A percentile compares a stretch with the other conserved stretches of the same genome.
Evolutionary conservation across 1,139 yeast genomes (phyloP).

Genomic region (Pichia sp.): DNA sequence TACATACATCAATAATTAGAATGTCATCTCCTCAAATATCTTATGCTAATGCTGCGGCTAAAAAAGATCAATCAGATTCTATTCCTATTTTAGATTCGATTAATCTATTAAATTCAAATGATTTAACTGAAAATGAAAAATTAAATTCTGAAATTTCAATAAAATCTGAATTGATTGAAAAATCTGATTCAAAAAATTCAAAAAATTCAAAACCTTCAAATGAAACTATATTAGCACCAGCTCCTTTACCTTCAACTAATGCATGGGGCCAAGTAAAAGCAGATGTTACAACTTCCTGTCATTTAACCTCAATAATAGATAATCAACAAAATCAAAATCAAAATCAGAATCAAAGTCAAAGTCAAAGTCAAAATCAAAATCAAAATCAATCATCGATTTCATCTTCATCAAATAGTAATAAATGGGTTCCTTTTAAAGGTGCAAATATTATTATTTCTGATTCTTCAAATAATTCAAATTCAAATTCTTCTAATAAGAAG

Average conservation of each 20-base stretch:
- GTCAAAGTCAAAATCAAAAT: background rate
- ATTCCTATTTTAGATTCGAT: background rate
- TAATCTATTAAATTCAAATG: no score
- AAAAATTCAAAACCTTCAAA: background rate
- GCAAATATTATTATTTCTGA: conserved; percentile 13
- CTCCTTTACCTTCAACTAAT: conserved; percentile 66
- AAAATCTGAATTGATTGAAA: background rate
- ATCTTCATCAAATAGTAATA: conserved; percentile 3
- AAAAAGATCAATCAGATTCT: conserved; percentile 15
- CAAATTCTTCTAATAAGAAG: conserved; percentile 6
- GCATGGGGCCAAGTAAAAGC: conserved; percentile 54
- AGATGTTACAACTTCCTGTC: conserved; percentile 7
- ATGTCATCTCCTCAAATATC: conserved; percentile 20
- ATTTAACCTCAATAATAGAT: conserved; percentile 12
- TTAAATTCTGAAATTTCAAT: no score
- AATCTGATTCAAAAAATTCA: background rate
- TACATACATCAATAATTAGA: no score
- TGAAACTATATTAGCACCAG: conserved; percentile 44
- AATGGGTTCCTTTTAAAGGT: conserved; percentile 15
- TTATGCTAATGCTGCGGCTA: conserved; percentile 29
- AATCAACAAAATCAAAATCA: no score
- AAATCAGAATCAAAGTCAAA: no score
- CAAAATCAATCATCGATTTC: background rate
- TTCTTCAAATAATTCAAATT: conserved; percentile 1
- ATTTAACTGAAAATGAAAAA: no score